Percentiles rank a stretch among this genome's conserved stretches.
Conservation (phyloP, 2,329 filamentous ascomycete species). For the Phialophora chinensis region DNA sequence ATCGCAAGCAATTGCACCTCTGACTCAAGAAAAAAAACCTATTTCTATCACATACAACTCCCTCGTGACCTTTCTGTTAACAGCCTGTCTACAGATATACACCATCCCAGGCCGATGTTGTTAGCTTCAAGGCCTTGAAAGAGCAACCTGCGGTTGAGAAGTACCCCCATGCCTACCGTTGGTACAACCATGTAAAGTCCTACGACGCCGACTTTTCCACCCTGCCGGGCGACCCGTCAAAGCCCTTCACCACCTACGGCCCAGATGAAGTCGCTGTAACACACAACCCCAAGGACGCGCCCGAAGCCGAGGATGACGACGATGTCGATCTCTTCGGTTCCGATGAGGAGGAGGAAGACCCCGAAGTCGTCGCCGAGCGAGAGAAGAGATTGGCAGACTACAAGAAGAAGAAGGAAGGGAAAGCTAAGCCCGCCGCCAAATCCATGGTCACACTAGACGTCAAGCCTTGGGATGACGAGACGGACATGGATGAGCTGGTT, state of each 20-base stretch:
- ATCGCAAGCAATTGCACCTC: slow-evolving; percentile 78
- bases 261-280: slow-evolving; percentile 79
- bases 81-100: slow-evolving; percentile 55
- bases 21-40: slow-evolving; percentile 56
- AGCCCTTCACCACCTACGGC: slow-evolving; percentile 88
- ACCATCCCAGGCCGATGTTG: slow-evolving; percentile 94
- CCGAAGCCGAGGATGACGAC: slow-evolving; percentile 72
- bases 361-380: slow-evolving; percentile 80
- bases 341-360: slow-evolving; percentile 93
- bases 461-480: slow-evolving; percentile 99
- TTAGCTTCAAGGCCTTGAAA: slow-evolving; percentile 88
- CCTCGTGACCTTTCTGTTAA: slow-evolving; percentile 23
- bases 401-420: slow-evolving; percentile 94
- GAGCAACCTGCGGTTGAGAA: slow-evolving; percentile 77
- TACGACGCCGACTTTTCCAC: slow-evolving; percentile 92
- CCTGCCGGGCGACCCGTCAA: slow-evolving; percentile 87
- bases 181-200: slow-evolving; percentile 98
- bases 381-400: slow-evolving; percentile 92
- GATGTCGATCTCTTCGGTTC: slow-evolving; percentile 93
- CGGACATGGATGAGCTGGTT: slow-evolving; percentile 84
- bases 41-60: slow-evolving; percentile 31
- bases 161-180: slow-evolving; percentile 92
- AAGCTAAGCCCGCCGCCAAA: slow-evolving; percentile 91
- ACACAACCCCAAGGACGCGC: slow-evolving; percentile 84
- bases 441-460: slow-evolving; percentile 94